Percentiles rank a stretch among this genome's conserved stretches.
phyloP scores from a whole-genome alignment of 1,139 yeast species.

The Casaregolazyma lundiana region DNA sequence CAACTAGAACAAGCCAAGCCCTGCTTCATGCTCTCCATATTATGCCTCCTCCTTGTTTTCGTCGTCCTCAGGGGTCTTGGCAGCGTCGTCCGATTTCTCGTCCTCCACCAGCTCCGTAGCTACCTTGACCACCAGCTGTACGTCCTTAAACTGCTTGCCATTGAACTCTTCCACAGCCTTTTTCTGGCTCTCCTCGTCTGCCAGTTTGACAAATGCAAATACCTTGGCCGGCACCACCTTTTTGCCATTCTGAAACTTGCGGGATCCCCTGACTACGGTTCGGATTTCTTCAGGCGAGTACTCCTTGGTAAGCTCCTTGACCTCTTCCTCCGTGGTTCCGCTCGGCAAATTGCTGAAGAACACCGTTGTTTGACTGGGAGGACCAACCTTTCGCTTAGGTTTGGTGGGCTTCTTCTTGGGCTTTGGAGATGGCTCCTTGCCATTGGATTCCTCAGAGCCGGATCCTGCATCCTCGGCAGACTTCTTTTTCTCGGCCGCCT shows the following conservation, averaged over 20 bases:
- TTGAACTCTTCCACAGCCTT: conserved; percentile 43
- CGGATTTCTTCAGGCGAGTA: conserved; percentile 21
- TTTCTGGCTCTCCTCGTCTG: conserved; percentile 40
- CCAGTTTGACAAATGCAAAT: conserved; percentile 53
- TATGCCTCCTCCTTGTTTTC: background rate
- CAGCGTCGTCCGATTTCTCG: conserved; percentile 14
- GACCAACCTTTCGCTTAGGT: conserved; percentile 7
- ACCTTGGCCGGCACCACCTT: conserved; percentile 30
- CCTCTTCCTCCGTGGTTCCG: conserved; percentile 29
- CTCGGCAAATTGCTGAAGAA: conserved; percentile 47
- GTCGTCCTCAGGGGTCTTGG: conserved; percentile 9
- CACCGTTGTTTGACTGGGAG: conserved; percentile 35
- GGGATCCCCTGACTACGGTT: conserved; percentile 16
- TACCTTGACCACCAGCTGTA: conserved; percentile 30
- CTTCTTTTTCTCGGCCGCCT: conserved; percentile 7
- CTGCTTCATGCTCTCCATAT: background rate
- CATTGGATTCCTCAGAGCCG: conserved; percentile 7
- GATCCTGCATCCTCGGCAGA: conserved; percentile 6
- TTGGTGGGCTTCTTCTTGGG: conserved; percentile 5
- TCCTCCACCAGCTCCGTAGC: conserved; percentile 22
- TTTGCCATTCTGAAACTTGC: conserved; percentile 17
- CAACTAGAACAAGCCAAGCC: background rate
- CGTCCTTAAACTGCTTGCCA: conserved; percentile 38
- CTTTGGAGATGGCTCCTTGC: background rate
- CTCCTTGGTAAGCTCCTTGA: conserved; percentile 26